Base-by-base conservation (phyloP, 768 basidiomycete species). In the Mycena crocata region DNA sequence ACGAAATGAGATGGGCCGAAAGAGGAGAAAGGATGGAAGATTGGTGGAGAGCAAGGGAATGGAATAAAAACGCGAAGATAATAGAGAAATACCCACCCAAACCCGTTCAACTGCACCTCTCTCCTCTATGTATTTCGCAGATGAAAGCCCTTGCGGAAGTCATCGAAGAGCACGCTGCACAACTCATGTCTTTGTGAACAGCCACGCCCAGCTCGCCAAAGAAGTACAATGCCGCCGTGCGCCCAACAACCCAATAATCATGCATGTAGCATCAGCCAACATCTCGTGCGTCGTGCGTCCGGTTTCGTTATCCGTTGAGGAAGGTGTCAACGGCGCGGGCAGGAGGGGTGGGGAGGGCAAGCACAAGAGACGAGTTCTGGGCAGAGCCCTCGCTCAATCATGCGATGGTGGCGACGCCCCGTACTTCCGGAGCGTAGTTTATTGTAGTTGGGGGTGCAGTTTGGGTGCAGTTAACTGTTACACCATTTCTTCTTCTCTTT, bases 61-160 rank as follows among this genome's bases (percentile, higher is more conserved):
- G n/a, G n/a, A n/a, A n/a, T n/a, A n/a, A n/a, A n/a, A n/a, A n/a
- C n/a, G n/a, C n/a, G n/a, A n/a, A n/a, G n/a, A 1, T 2, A 35
- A 14, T 51, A 13, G 14, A 31, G 2, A 15, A 17, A 2, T 6
- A 73, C 83, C 35, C 62, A 88, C 84, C 92, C 93, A 73, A 90
- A 95, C 2, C 93, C 94, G 55, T 90, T 90, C 42, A 93, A 78
- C 67, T 90, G 86, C 61, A 94, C 83, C 49, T 94, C 93, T 37
- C 82, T 85, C 32, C 80, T 81, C 92, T 93, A 95, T 2, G 81
- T 83, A 44, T 81, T 83, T 30, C 78, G 74, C 63, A 79, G 66
- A 48, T 88, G 82, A 1, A 88, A 74, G 19, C 75, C 39, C 58
- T 52, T 71, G 50, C 32, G 34, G 71, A 94, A 96, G 50, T 93